These are phyloP conservation scores for Bolboschoenus planiculmis DNA, from an alignment of 176 grass and related monocot species.

Conservation along the genomic window DNA sequence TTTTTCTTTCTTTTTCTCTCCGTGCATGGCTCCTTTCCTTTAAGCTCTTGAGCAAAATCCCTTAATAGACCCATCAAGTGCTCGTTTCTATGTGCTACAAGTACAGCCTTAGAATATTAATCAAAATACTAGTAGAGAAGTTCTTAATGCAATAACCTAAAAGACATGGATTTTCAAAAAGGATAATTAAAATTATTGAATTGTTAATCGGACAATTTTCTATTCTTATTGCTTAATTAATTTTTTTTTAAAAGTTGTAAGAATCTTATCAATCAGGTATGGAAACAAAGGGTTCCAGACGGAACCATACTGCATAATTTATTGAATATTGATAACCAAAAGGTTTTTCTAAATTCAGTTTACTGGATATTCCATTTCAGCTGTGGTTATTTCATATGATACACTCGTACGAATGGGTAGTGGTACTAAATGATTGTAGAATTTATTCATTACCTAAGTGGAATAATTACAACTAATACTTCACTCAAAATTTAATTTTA, in stretches of 20 bases:
- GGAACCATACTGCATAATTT: not conserved
- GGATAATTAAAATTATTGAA: not conserved
- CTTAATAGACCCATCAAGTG: slow-evolving; percentile 56
- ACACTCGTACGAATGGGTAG: not conserved
- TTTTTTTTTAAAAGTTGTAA: not conserved
- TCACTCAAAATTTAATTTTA: not conserved
- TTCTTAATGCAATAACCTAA: not conserved
- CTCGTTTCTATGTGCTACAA: slow-evolving; percentile 77
- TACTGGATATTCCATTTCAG: not conserved
- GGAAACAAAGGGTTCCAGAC: not conserved
- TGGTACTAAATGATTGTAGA: not conserved
- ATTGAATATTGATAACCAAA: not conserved
- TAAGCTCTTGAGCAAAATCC: slow-evolving; percentile 55
- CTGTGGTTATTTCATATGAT: not conserved
- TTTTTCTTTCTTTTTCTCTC: slow-evolving; percentile 72
- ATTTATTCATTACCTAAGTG: not conserved
- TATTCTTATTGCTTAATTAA: not conserved
- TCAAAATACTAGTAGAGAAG: not conserved
- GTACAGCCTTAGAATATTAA: not conserved
- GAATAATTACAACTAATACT: not conserved
- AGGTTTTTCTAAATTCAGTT: not conserved
- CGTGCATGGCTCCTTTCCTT: slow-evolving; percentile 50
- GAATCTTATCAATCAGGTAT: not conserved
- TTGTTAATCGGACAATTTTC: not conserved
- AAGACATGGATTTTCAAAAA: not conserved